Evolutionary conservation across 805 yeast genomes (phyloP).

Genomic region (Starmera dryadoides): DNA sequence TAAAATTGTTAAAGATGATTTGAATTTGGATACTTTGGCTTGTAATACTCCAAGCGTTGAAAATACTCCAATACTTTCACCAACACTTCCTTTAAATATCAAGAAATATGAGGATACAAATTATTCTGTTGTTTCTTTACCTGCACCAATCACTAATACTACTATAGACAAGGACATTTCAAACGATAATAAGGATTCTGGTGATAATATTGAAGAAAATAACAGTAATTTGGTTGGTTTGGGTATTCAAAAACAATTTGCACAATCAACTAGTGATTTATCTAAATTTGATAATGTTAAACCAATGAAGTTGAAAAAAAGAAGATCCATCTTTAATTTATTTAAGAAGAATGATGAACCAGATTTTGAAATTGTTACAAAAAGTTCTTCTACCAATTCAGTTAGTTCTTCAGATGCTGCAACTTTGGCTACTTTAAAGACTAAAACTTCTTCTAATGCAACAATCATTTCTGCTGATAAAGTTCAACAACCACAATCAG

Average conservation of each 20-base stretch:
- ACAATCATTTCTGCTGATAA: background rate
- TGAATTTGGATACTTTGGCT: background rate
- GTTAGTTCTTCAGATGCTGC: too few species aligned
- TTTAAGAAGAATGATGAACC: slow-evolving; percentile 15
- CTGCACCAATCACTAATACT: slow-evolving; percentile 1
- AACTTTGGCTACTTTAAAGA: too few species aligned
- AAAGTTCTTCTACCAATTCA: background rate
- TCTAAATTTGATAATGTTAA: slow-evolving; percentile 5
- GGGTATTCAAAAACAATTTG: slow-evolving; percentile 1
- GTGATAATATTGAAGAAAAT: background rate
- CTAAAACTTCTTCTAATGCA: background rate
- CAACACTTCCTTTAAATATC: slow-evolving; percentile 2
- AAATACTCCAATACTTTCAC: slow-evolving; percentile 1
- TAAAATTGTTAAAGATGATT: background rate
- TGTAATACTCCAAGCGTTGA: background rate
- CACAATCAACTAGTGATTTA: slow-evolving; percentile 6
- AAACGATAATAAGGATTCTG: too few species aligned
- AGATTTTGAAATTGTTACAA: slow-evolving; percentile 18
- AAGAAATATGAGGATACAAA: slow-evolving; percentile 1
- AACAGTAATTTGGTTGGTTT: background rate
- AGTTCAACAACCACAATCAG: background rate
- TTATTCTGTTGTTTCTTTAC: slow-evolving; percentile 9
- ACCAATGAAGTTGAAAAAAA: slow-evolving; percentile 7
- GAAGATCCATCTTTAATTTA: slow-evolving; percentile 18
- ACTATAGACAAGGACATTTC: slow-evolving; percentile 1